Conservation (phyloP, 129 eudicot genomes). For the Oenanthe sinensis region DNA sequence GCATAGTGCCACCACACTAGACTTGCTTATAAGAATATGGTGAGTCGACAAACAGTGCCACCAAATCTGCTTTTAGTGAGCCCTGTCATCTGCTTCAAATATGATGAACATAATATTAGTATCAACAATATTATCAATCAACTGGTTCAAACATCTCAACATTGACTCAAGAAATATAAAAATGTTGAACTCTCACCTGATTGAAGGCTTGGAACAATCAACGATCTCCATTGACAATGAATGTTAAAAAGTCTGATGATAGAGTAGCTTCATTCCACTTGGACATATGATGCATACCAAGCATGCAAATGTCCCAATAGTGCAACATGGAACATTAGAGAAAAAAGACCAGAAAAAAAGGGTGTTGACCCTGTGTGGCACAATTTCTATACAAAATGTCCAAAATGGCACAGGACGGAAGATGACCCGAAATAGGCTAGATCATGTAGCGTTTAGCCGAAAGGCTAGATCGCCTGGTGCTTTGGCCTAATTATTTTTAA, state of each 20-base stretch:
- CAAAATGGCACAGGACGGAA: no score
- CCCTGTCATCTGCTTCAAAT: neutral
- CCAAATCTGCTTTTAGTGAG: conserved; percentile 14
- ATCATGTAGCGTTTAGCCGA: no score
- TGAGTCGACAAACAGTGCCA: conserved; percentile 17
- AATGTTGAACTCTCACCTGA: conserved; percentile 21
- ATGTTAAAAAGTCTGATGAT: neutral
- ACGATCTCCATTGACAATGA: conserved; percentile 17
- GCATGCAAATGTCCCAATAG: conserved; percentile 10
- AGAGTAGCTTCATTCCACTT: neutral
- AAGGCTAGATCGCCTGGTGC: no score
- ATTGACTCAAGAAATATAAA: neutral
- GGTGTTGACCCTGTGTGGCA: no score
- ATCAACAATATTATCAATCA: neutral
- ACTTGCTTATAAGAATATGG: neutral
- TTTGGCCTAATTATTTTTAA: no score
- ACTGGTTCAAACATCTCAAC: neutral
- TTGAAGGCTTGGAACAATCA: conserved; percentile 33
- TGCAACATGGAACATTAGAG: conserved; percentile 1
- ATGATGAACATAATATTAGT: conserved; percentile 1
- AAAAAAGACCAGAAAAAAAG: conserved; percentile 2
- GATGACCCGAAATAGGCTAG: no score
- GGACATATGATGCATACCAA: neutral
- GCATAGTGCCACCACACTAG: neutral
- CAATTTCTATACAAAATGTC: no score